Base-by-base conservation (phyloP, 352 stramenopile species). In the Phytophthora citricola region DNA sequence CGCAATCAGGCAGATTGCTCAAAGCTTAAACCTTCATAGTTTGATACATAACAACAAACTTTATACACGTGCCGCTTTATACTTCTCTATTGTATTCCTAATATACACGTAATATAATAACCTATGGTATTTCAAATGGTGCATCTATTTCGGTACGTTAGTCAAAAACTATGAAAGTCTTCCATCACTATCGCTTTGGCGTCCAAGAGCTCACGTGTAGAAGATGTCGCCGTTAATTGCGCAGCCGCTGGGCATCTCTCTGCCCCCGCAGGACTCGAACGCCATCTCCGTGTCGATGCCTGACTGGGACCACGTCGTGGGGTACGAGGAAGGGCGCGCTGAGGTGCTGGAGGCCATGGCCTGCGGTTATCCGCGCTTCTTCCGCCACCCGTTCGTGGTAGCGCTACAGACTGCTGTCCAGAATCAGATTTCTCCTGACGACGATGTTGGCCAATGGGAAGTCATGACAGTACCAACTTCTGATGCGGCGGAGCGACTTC, bases 311-410 rank as follows among this genome's bases (percentile, higher is more conserved):
- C 52, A 97, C 64, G 90, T 97, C 29, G 88, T 98, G 26, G 85
- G 87, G 56, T 98, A 98, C 75, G 94, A 98, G 69, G 90, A 98
- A 71, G 89, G 78, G 14, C 74, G 82, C 24, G 56, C 76, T 7
- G 71, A 85, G 15, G 75, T 97, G 22, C 68, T 95, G 20, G 57
- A 72, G 12, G 83, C 81, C 27, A 79, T 98, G 69, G 79, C 75
- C 12, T 95, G 89, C 69, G 94, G 93, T 27, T 98, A 98, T 72
- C 94, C 94, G 51, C 90, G 94, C 55, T 98, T 98, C 78, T 92
- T 98, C 46, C 94, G 92, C 65, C 90, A 98, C 60, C 89, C 88
- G 27, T 70, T 92, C 41, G 86, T 98, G 27, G 64, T 88, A 39
- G 63, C 84, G 71, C 82, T 98, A 12, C 58, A 75, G 38, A 58